Evolutionary conservation across 352 stramenopile genomes (phyloP).

Genomic region (Pythium aristosporum): DNA sequence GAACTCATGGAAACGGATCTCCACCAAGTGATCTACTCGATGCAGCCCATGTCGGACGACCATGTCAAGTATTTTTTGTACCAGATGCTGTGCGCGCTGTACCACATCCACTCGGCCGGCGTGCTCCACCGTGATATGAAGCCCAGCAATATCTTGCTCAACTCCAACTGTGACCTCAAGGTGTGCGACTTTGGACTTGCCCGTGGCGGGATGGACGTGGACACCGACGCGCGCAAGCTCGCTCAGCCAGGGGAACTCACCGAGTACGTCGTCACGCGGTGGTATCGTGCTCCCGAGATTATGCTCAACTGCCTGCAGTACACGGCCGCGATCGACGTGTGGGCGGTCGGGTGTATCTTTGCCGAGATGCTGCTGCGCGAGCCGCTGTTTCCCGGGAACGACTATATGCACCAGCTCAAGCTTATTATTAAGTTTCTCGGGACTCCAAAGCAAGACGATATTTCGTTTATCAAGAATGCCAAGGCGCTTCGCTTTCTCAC

Average conservation of each 20-base stretch:
- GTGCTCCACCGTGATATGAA: slow-evolving; percentile 97
- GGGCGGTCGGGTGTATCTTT: slow-evolving; percentile 98
- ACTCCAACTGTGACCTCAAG: slow-evolving; percentile 88
- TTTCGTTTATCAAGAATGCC: slow-evolving; percentile 82
- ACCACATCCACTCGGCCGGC: slow-evolving; percentile 91
- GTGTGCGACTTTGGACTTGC: slow-evolving; percentile 90
- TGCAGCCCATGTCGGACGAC: slow-evolving; percentile 78
- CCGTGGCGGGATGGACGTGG: slow-evolving; percentile 86
- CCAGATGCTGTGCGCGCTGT: slow-evolving; percentile 90
- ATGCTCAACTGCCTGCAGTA: slow-evolving; percentile 86
- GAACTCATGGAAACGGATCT: slow-evolving; percentile 90
- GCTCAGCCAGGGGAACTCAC: slow-evolving; percentile 63
- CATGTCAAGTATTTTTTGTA: slow-evolving; percentile 90
- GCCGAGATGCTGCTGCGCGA: slow-evolving; percentile 97
- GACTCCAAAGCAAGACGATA: slow-evolving; percentile 88
- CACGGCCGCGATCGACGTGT: slow-evolving; percentile 88
- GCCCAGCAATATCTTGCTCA: slow-evolving; percentile 95
- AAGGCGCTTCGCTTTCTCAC: slow-evolving; percentile 97
- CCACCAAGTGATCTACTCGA: slow-evolving; percentile 88
- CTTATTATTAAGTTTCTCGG: slow-evolving; percentile 97
- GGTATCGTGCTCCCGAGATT: slow-evolving; percentile 63
- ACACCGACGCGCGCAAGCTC: slow-evolving; percentile 72
- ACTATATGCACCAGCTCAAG: slow-evolving; percentile 94
- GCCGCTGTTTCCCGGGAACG: slow-evolving; percentile 95
- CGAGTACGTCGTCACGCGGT: slow-evolving; percentile 84